Conservation (phyloP, 1,139 yeast species). For the Saccharomycopsis phalli region DNA sequence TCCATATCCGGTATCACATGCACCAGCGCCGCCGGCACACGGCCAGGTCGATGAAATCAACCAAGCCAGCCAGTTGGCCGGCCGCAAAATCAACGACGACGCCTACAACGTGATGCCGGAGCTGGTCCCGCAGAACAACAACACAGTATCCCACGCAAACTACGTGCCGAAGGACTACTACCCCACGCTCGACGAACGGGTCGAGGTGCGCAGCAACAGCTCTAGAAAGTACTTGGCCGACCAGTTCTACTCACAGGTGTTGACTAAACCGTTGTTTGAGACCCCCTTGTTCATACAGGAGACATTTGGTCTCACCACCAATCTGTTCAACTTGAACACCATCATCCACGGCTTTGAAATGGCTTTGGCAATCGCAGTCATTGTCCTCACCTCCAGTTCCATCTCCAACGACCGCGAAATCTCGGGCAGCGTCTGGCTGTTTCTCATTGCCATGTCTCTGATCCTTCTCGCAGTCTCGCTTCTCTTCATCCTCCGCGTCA, state of each 20-base stretch:
- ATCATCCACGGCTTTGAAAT: conserved; percentile 32
- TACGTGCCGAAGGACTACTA: conserved; percentile 2
- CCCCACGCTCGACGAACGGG: conserved; percentile 1
- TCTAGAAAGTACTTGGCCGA: conserved; percentile 14
- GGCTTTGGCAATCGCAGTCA: conserved; percentile 30
- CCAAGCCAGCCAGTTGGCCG: conserved; percentile 2
- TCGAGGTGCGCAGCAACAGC: conserved; percentile 9
- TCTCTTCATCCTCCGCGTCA: conserved; percentile 31
- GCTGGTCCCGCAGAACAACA: background rate
- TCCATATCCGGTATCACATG: background rate
- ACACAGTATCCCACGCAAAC: conserved; percentile 1
- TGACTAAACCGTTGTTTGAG: conserved; percentile 13
- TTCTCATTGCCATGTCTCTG: conserved; percentile 34
- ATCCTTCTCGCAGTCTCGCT: conserved; percentile 32
- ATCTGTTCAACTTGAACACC: conserved; percentile 14
- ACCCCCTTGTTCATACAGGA: conserved; percentile 18
- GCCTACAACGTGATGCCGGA: conserved; percentile 8
- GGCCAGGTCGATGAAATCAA: background rate
- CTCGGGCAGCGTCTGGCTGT: conserved; percentile 28
- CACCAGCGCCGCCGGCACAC: background rate
- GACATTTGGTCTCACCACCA: conserved; percentile 12
- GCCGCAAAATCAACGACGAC: background rate
- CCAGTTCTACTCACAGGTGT: conserved; percentile 16
- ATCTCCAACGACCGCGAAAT: conserved; percentile 27
- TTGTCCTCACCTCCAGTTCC: conserved; percentile 28